Base-by-base conservation (phyloP, 345 rosid species). In the Gossypium rotundifolium region DNA sequence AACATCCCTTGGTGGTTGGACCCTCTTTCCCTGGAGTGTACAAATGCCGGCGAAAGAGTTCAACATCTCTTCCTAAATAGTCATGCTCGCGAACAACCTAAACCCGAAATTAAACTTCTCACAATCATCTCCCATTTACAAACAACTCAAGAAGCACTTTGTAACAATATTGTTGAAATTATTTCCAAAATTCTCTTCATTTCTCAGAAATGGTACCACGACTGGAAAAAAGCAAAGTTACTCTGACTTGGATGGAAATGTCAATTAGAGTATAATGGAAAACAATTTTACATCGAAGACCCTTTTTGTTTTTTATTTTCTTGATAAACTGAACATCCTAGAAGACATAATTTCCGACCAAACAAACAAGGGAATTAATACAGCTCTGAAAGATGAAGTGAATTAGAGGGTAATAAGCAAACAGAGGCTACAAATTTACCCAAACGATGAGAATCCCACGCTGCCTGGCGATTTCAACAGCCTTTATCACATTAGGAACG, bases 61-160 rank as follows among this genome's bases (percentile, higher is more conserved):
- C 97, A 66, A 78, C 97, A 81, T 94, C 97, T 86, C 97, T 83
- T 74, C 98, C 97, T 45, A 22, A 77, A 2, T 86, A 87, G 57
- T 92, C 97, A 51, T 92, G 97, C 54, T 90, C 97, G 5, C 97
- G 84, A 72, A 94, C 91, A 82, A 92, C 93, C 97, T 88, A 49
- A 54, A 18, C 14, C 69, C 64, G 49, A 9, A 74, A 33, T 33
- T 33, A 65, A 70, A 0, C 27, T 4, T 74, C 11, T 29, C 67
- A 64, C 69, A 40, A 42, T 64, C 49, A n/a, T 64, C 49, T 64
- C 8, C 49, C 40, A 10, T n/a, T 40, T 17, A 40, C 48, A 40
- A 40, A 7, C 44, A 14, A 61, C 20, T 29, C 11, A 61, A 42
- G 25, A n/a, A 42, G 51, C 16, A 40, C 23, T n/a, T 40, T 42